Conservation (phyloP, 768 basidiomycete species). For the Lactifluus hygrophoroides region DNA sequence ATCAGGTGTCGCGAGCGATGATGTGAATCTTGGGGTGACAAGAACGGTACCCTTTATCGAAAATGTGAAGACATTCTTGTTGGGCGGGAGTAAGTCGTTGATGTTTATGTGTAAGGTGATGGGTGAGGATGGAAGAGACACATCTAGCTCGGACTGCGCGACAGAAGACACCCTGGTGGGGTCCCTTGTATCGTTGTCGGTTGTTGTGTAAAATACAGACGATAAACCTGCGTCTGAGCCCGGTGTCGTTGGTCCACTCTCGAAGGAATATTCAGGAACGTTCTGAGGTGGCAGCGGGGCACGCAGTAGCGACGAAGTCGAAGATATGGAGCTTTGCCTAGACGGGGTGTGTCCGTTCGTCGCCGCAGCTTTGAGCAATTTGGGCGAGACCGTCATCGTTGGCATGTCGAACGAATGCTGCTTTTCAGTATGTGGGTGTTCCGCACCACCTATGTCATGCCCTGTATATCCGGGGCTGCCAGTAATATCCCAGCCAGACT, state of each 20-base stretch:
- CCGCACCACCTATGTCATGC: slow-evolving; percentile 45
- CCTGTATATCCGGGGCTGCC: slow-evolving; percentile 68
- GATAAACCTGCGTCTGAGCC: slow-evolving; percentile 34
- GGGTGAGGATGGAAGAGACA: slow-evolving; percentile 42
- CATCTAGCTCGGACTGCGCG: slow-evolving; percentile 21
- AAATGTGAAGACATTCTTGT: slow-evolving; percentile 59
- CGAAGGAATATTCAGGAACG: slow-evolving; percentile 70
- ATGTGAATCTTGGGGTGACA: slow-evolving; percentile 37
- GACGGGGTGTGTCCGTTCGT: slow-evolving; percentile 30
- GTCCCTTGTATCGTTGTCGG: slow-evolving; percentile 28
- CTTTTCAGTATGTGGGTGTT: slow-evolving; percentile 17
- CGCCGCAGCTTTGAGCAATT: slow-evolving; percentile 5
- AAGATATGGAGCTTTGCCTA: slow-evolving; percentile 25
- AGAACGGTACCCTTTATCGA: slow-evolving; percentile 57
- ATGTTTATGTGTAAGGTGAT: slow-evolving; percentile 74
- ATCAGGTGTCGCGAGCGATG: slow-evolving; percentile 24
- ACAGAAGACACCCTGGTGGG: slow-evolving; percentile 34
- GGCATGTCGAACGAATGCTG: slow-evolving; percentile 33
- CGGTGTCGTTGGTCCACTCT: slow-evolving; percentile 48
- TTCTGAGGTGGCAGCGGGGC: slow-evolving; percentile 61
- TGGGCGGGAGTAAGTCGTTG: slow-evolving; percentile 61
- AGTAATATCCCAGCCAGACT: slow-evolving; percentile 49
- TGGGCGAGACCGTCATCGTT: slow-evolving; percentile 21
- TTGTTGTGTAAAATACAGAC: slow-evolving; percentile 33
- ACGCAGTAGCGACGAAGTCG: slow-evolving; percentile 60